Base-by-base conservation (phyloP, 805 yeast genomes). In the Zygotorulaspora danielsina region DNA sequence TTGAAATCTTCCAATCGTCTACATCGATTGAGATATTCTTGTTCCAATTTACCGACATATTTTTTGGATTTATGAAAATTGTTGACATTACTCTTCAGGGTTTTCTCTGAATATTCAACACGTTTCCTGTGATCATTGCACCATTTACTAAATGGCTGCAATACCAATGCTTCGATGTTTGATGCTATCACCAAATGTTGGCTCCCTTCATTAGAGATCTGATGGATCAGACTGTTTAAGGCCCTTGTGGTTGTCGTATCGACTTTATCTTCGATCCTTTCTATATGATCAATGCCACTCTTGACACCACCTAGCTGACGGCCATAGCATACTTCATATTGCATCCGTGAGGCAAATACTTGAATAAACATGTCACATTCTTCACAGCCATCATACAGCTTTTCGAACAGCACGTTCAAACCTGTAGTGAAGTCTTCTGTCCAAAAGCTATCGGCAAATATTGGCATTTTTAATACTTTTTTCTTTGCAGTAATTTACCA, bases 391-490 rank as follows among this genome's bases (percentile, higher is more conserved):
- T 72, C 74, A 43, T 71, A 66, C 29, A 80, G 64, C 47, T 75
- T 74, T 16, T 64, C 67, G 49, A 78, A 80, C 6, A 80, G 64
- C 2, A 65, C 62, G 36, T 70, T 65, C 33, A 74, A 61, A 25
- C 84, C 79, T n/a, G 72, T 63, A 10, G 69, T 64, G 53, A 79
- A 78, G 54, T 82, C 89, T 19, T 67, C 68, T 6, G 87, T 71
- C 94, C 94, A 84, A 63, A 84, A 84, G 50, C 79, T 76, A 50
- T 81, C 86, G 4, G 85, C 78, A 64, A 84, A 82, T 15, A 85
- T 75, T 6, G 76, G 57, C 65, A 60, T 59, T 7, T 11, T 32
- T 6, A 10, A 15, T 28, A 16, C 20, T 19, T 19, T 15, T n/a
- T n/a, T n/a, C n/a, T n/a, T n/a, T n/a, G n/a, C n/a, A n/a, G n/a